phyloP scores from a whole-genome alignment of 75 land plant genomes.

The Cryptomeria japonica region DNA sequence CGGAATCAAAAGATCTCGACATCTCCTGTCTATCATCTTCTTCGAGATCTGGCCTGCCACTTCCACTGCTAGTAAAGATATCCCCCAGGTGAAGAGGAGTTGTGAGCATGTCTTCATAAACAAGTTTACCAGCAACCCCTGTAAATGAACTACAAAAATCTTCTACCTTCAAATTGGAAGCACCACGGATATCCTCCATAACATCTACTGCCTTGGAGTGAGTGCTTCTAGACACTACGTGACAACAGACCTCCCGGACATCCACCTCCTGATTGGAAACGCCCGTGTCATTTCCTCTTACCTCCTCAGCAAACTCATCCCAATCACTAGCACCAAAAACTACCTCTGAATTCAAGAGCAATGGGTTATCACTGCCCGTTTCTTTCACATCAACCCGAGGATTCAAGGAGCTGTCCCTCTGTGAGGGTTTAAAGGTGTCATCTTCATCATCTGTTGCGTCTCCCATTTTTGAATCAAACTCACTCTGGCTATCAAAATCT shows the following conservation, averaged over 20 bases:
- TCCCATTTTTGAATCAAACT: conserved; percentile 37
- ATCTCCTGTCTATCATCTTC: not conserved
- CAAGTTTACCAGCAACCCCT: not conserved
- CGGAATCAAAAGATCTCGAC: not conserved
- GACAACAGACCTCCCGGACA: not conserved
- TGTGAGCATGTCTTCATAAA: not conserved
- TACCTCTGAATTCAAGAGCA: conserved; percentile 42
- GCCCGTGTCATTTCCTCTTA: conserved; percentile 8
- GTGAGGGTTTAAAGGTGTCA: not conserved
- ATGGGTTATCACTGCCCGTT: conserved; percentile 16
- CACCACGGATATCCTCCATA: not conserved
- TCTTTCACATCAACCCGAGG: not conserved
- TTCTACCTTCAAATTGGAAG: not conserved
- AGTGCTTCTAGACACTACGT: not conserved
- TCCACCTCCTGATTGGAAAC: not conserved
- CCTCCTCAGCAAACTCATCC: conserved; percentile 53
- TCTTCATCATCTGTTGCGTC: conserved; percentile 42
- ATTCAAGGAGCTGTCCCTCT: not conserved
- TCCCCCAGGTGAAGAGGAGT: no score
- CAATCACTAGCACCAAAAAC: conserved; percentile 66
- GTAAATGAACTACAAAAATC: not conserved
- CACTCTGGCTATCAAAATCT: not conserved
- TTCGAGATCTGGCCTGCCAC: conserved; percentile 13
- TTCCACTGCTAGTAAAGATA: conserved; percentile 11
- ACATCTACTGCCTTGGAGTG: not conserved